A percentile compares a stretch with the other conserved stretches of the same genome.
Conservation (phyloP, 768 basidiomycete species). For the Chlorophyllum brunneum region DNA sequence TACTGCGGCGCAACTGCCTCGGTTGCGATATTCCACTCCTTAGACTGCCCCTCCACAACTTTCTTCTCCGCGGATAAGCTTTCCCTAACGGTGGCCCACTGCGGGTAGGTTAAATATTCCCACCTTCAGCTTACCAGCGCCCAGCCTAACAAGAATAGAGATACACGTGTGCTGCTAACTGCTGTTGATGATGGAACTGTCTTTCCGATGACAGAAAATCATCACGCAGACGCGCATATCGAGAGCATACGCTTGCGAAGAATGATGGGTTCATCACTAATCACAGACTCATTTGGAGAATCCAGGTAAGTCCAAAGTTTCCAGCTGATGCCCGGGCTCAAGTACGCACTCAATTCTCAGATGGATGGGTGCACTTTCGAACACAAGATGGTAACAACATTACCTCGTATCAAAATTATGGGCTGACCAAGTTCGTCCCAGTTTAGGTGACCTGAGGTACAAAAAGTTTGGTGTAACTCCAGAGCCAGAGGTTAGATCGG, state of each 20-base stretch:
- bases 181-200: conserved; percentile 68
- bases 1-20: conserved; percentile 89
- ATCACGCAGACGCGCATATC: conserved; percentile 89
- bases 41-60: conserved; percentile 75
- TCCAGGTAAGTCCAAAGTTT: conserved; percentile 48
- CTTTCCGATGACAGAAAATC: conserved; percentile 88
- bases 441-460: conserved; percentile 85
- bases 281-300: conserved; percentile 95
- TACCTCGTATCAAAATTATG: not conserved
- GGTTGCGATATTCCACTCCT: conserved; percentile 84
- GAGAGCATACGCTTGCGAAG: conserved; percentile 83
- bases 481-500: conserved; percentile 82
- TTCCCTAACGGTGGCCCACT: conserved; percentile 86
- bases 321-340: not conserved
- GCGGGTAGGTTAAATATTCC: conserved; percentile 55
- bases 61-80: conserved; percentile 79
- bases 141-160: conserved; percentile 42
- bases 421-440: conserved; percentile 23
- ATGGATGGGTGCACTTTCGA: conserved; percentile 94
- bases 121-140: not conserved
- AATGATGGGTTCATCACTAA: conserved; percentile 86
- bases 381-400: conserved; percentile 73
- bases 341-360: conserved; percentile 31
- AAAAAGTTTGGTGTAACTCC: conserved; percentile 91
- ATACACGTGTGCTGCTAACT: conserved; percentile 86